Percentiles rank a stretch among this genome's conserved stretches.
Evolutionary conservation across 2,329 filamentous ascomycete species (phyloP).

Genomic region (Trematosphaeria pertusa): DNA sequence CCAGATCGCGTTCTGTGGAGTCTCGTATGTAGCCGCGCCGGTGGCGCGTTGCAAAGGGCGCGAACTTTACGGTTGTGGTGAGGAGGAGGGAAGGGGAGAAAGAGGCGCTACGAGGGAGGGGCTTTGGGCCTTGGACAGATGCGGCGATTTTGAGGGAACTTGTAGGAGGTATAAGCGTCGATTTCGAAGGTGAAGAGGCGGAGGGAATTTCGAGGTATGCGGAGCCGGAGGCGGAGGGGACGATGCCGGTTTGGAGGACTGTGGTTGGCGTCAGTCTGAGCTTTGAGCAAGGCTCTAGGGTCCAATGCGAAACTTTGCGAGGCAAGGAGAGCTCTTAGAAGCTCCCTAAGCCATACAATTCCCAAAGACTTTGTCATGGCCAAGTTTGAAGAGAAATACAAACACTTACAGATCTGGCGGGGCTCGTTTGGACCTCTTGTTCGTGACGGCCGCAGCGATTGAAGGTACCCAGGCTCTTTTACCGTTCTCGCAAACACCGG

Average conservation of each 20-base stretch:
- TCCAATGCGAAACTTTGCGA: too few species aligned
- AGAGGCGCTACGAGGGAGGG: slow-evolving; percentile 84
- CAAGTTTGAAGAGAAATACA: not conserved
- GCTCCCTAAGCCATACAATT: not conserved
- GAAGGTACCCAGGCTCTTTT: slow-evolving; percentile 54
- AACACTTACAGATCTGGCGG: slow-evolving; percentile 81
- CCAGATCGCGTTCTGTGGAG: slow-evolving; percentile 84
- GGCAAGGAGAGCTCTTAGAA: too few species aligned
- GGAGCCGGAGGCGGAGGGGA: slow-evolving; percentile 91
- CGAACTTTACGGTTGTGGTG: slow-evolving; percentile 94
- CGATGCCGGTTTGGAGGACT: slow-evolving; percentile 92
- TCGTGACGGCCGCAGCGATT: slow-evolving; percentile 59
- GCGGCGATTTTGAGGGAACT: slow-evolving; percentile 89
- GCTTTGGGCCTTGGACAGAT: slow-evolving; percentile 90
- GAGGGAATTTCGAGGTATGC: slow-evolving; percentile 76
- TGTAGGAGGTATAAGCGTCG: slow-evolving; percentile 60
- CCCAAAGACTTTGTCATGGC: not conserved
- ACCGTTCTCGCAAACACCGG: slow-evolving; percentile 70
- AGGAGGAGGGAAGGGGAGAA: slow-evolving; percentile 94
- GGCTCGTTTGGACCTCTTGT: slow-evolving; percentile 72
- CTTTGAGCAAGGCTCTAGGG: not conserved
- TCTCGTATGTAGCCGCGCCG: slow-evolving; percentile 88
- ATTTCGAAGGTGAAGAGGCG: slow-evolving; percentile 46
- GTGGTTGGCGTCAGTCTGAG: slow-evolving; percentile 24
- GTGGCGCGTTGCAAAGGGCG: slow-evolving; percentile 86